Conservation (phyloP, 305 asterid species). For the Fraxinus albicans region DNA sequence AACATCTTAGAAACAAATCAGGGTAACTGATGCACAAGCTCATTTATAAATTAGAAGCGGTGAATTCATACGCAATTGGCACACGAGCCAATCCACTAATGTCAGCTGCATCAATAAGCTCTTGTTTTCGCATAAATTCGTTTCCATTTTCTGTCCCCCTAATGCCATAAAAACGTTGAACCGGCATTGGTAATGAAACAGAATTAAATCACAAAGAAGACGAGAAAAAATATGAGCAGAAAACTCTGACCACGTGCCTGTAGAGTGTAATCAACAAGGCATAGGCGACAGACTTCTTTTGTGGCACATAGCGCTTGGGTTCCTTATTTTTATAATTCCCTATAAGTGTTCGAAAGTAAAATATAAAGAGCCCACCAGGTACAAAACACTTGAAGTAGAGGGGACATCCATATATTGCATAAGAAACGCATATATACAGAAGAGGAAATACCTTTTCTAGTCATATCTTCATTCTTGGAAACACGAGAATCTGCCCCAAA, state of each 20-base stretch:
- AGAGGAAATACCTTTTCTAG: constrained; percentile 46
- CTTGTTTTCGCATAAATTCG: constrained; percentile 79
- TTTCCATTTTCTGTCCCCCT: constrained; percentile 61
- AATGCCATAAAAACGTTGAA: constrained; percentile 14
- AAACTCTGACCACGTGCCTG: constrained; percentile 45
- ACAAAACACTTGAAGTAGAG: constrained; percentile 11
- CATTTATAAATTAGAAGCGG: constrained; percentile 19
- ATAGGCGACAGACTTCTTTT: constrained; percentile 89
- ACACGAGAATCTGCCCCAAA: constrained; percentile 47
- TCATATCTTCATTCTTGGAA: constrained; percentile 44
- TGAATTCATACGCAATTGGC: constrained; percentile 58
- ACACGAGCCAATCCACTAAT: constrained; percentile 91
- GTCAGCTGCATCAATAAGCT: constrained; percentile 83
- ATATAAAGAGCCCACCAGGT: constrained; percentile 13
- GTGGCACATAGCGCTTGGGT: constrained; percentile 71
- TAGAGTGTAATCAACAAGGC: constrained; percentile 77
- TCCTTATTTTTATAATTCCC: constrained; percentile 57
- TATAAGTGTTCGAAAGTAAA: constrained; percentile 26
- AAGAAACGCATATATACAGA: background rate
- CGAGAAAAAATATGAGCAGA: background rate
- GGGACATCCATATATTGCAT: background rate
- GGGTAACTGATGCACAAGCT: constrained; percentile 15
- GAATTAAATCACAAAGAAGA: constrained; percentile 1
- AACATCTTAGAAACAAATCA: constrained; percentile 17
- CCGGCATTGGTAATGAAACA: background rate